Evolutionary conservation across 2,329 filamentous ascomycete genomes (phyloP).

Genomic region (Fusarium siculi): DNA sequence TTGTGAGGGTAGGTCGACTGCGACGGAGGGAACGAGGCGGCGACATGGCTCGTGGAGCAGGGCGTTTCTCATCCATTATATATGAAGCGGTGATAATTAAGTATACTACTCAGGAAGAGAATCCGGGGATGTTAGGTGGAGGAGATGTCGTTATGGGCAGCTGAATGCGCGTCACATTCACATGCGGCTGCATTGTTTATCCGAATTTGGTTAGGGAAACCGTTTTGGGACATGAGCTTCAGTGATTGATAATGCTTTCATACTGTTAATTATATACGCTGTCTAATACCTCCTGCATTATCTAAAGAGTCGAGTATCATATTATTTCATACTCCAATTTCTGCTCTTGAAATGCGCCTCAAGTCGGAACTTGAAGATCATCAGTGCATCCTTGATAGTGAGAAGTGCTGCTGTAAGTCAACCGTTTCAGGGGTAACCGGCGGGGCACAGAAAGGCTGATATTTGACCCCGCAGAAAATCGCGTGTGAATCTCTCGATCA

Average conservation of each 20-base stretch:
- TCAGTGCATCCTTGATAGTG: not conserved
- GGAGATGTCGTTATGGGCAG: conserved; percentile 30
- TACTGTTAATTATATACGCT: not conserved
- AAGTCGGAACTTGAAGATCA: not conserved
- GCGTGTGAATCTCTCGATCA: conserved; percentile 15
- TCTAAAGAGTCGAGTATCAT: not conserved
- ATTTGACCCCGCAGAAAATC: conserved; percentile 22
- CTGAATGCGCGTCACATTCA: conserved; percentile 18
- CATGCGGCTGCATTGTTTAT: conserved; percentile 36
- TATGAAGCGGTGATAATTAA: not conserved
- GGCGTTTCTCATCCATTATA: conserved; percentile 49
- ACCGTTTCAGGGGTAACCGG: conserved; percentile 12
- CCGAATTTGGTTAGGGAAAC: conserved; percentile 10
- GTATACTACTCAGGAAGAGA: conserved; percentile 7
- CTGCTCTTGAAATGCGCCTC: not conserved
- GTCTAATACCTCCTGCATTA: not conserved
- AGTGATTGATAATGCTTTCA: not conserved
- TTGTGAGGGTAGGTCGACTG: conserved; percentile 35
- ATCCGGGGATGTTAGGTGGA: conserved; percentile 10
- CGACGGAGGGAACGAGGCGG: conserved; percentile 39
- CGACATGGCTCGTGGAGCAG: conserved; percentile 34
- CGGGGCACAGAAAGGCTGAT: conserved; percentile 1
- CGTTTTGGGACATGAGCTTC: conserved; percentile 12
- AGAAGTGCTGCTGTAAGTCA: conserved; percentile 15
- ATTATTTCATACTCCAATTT: not conserved